Base-by-base conservation (phyloP, 805 yeast genomes). In the Zygosaccharomyces gambellarensis region DNA sequence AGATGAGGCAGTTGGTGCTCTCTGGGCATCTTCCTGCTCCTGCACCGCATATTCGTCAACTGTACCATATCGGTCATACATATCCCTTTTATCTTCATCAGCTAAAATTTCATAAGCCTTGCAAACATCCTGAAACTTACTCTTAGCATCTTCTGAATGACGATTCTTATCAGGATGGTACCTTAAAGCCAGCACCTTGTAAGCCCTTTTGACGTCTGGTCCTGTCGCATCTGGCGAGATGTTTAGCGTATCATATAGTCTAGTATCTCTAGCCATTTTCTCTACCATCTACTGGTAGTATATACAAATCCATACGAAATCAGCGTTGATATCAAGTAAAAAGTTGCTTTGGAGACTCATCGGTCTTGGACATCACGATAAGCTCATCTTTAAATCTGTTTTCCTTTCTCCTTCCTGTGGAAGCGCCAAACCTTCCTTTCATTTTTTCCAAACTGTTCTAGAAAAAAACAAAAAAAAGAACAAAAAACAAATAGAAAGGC, bases 111-210 rank as follows among this genome's bases (percentile, higher is more conserved):
- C 85, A 63, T 87, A 87, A 0, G 92, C 90, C 42, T 75, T 73
- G 2, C 83, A 79, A 36, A 85, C 73, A 46, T 76, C 79, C 66
- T 82, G 82, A 68, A 85, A 87, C 52, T 67, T 70, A 50, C 73
- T 75, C 3, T 80, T 78, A 34, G 78, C 71, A 27, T 69, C 74
- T 5, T 77, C 78, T 14, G 78, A 66, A 53, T 73, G 77, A 49
- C 71, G 71, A 19, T 79, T 79, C 57, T 80, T 79, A 61, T 84
- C 90, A 0, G 90, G 90, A 61, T 84, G 90, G 60, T 74, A 78
- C 57, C 71, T 71, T 43, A 78, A 60, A 2, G 82, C 81, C 45
- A 75, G 65, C 44, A 70, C 65, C 63, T 82, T 71, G 64, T 78
- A 80, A 2, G 81, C 82, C 60, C 77, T 78, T 60, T 77, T 79